Base-by-base conservation (phyloP, 1,284 basidiomycete species). In the Naganishia albida region DNA sequence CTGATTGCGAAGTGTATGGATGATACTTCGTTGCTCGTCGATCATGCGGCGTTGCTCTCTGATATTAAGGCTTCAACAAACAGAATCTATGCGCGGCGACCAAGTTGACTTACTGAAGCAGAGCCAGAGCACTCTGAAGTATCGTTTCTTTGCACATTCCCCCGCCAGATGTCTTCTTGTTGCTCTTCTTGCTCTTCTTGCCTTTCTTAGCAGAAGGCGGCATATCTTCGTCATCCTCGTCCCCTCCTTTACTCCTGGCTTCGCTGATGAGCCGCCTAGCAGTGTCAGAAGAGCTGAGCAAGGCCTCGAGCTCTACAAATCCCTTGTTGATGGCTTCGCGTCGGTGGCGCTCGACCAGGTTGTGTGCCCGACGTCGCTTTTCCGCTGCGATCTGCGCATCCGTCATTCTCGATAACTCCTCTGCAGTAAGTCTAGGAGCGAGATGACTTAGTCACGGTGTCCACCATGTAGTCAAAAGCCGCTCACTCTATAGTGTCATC, bases 71-170 rank as follows among this genome's bases (percentile, higher is more conserved):
- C 10, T 6, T 40, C 13, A 23, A 42, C 25, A 25, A 60, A 25
- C 16, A 20, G 15, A 18, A 3, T 13, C 8, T 20, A 13, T 13
- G 20, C 18, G 20, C 20, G 23, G 13, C 28, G 20, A 25, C 38
- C 23, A 7, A 12, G 15, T 15, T 23, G 12, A 49, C 57, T 50
- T 50, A 50, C 57, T 60, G 57, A 3, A 60, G 18, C 23, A 49
- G 23, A 7, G 23, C 46, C 46, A 60, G 25, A 39, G 57, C 57
- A 26, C 57, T 60, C 46, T 60, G 57, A 13, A 60, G 23, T 26
- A 60, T 60, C 46, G 57, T 60, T 15, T 60, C 57, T 28, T 60
- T 60, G 46, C 57, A 60, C 57, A 60, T 60, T 39, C 57, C 57
- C 18, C 57, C 57, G 18, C 57, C 57, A 39, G 57, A 60, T 23